Evolutionary conservation across 306 rosid species (phyloP), one percentile per base, ranked within the genome.

Genomic region (Quercus aquifolioides): DNA sequence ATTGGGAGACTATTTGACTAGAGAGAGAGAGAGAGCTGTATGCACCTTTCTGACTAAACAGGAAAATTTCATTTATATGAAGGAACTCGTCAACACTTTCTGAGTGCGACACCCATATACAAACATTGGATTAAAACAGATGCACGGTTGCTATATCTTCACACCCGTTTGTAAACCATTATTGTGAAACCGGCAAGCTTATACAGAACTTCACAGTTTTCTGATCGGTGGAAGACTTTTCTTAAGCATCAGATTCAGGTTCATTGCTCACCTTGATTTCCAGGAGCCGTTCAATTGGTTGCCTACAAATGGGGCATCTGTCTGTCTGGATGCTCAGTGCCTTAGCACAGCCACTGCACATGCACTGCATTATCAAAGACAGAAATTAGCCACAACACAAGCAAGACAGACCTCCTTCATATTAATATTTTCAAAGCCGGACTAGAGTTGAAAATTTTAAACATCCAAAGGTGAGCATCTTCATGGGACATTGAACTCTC

Each of bases 301-400:
- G 89, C 80, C 86, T 60, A 73, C 89, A 81, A n/a, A 88, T 80
- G 17, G 89, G 89, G 76, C 87, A 88, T 73, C 85, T 74, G 56
- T 68, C 73, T 31, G 90, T 78, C 76, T 84, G 86, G 75, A 76
- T 78, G 81, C 80, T 82, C 83, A 84, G 75, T 71, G 85, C 76
- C 79, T 82, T 85, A 38, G 91, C 87, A 67, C 91, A 87, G 65
- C 84, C 87, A 55, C 88, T 87, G 78, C 87, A 87, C 88, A 87
- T 82, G 79, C 88, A 87, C 90, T 87, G 84, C 81, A 87, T 35
- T 54, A 52, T 14, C 67, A 28, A 65, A 52, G 46, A 5, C 52
- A 76, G 76, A 73, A 58, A 74, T 63, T 69, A 56, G 51, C 60
- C 71, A 81, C 31, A 76, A 51, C 20, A 69, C 8, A 18, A 69